phyloP scores from a whole-genome alignment of 1,284 basidiomycete species.

The Apiotrichum siamense region DNA sequence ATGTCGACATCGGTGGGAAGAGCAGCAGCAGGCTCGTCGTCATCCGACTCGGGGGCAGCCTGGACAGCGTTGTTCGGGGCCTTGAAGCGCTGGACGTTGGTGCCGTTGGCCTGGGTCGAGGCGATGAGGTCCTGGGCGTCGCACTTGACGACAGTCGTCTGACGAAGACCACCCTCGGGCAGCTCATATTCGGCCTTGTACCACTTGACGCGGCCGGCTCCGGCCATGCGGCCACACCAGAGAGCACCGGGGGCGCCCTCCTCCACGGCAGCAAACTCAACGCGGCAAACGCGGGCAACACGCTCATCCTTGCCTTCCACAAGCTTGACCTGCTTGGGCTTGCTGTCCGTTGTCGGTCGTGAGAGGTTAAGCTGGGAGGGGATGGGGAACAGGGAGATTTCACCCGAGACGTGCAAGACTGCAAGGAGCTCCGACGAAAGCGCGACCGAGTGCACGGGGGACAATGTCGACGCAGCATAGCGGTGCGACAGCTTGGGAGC shows the following conservation, averaged over 20 bases:
- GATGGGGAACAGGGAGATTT: slow-evolving; percentile 60
- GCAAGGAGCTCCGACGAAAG: slow-evolving; percentile 54
- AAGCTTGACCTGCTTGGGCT: slow-evolving; percentile 33
- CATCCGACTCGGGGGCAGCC: slow-evolving; percentile 28
- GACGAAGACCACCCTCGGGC: slow-evolving; percentile 48
- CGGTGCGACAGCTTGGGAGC: slow-evolving; percentile 50
- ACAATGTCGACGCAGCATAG: slow-evolving; percentile 57
- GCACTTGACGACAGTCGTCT: slow-evolving; percentile 48
- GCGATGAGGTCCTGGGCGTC: slow-evolving; percentile 50
- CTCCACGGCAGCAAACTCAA: slow-evolving; percentile 39
- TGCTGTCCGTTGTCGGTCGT: slow-evolving; percentile 35
- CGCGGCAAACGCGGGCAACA: slow-evolving; percentile 24
- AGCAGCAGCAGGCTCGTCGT: slow-evolving; percentile 44
- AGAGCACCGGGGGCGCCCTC: slow-evolving; percentile 54
- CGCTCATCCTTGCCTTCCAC: slow-evolving; percentile 42
- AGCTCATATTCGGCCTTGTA: slow-evolving; percentile 57
- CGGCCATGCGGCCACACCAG: slow-evolving; percentile 58
- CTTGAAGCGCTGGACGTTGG: slow-evolving; percentile 37
- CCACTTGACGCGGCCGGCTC: slow-evolving; percentile 64
- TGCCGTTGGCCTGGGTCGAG: slow-evolving; percentile 22
- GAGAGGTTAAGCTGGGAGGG: slow-evolving; percentile 52
- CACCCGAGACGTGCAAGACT: slow-evolving; percentile 61
- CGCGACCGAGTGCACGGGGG: slow-evolving; percentile 57
- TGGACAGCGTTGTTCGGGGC: slow-evolving; percentile 34
- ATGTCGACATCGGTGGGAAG: slow-evolving; percentile 65